A percentile compares a stretch with the other conserved stretches of the same genome.
phyloP scores from a whole-genome alignment of 371 early-diverging fungal genomes.

The Rhizopus microsporus region DNA sequence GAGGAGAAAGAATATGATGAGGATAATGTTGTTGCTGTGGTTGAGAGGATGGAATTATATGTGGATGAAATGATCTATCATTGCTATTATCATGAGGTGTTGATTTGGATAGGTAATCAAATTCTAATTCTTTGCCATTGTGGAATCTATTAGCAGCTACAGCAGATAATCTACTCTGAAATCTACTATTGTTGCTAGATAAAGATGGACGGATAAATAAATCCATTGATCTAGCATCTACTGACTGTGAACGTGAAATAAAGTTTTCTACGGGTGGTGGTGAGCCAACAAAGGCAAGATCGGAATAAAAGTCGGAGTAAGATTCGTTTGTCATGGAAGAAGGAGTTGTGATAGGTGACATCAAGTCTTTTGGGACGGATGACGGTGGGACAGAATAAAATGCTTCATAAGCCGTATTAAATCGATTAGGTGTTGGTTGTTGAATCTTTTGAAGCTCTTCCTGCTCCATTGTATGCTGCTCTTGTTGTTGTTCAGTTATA shows the following conservation, averaged over 20 bases:
- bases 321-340: conserved; percentile 32
- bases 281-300: conserved; percentile 14
- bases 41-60: conserved; percentile 1
- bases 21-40: conserved; percentile 12
- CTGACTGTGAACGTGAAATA: conserved; percentile 30
- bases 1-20: conserved; percentile 16
- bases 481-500: conserved; percentile 22
- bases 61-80: conserved; percentile 18
- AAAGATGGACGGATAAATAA: conserved; percentile 17
- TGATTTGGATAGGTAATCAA: conserved; percentile 34
- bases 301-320: conserved; percentile 24
- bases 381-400: conserved; percentile 55
- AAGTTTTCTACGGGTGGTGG: conserved; percentile 9
- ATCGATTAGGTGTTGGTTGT: conserved; percentile 20
- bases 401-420: conserved; percentile 52
- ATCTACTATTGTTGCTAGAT: conserved; percentile 8
- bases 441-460: conserved; percentile 22
- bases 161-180: conserved; percentile 10
- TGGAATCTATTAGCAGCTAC: conserved; percentile 15
- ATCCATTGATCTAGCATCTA: conserved; percentile 27
- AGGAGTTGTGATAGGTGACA: conserved; percentile 50
- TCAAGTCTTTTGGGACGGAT: conserved; percentile 39
- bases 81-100: conserved; percentile 17
- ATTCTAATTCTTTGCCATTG: conserved; percentile 8
- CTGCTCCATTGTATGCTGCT: conserved; percentile 18